Percentiles rank a stretch among this genome's conserved stretches.
Conservation (phyloP, 2,329 filamentous ascomycete genomes). For the Xylaria sp. region DNA sequence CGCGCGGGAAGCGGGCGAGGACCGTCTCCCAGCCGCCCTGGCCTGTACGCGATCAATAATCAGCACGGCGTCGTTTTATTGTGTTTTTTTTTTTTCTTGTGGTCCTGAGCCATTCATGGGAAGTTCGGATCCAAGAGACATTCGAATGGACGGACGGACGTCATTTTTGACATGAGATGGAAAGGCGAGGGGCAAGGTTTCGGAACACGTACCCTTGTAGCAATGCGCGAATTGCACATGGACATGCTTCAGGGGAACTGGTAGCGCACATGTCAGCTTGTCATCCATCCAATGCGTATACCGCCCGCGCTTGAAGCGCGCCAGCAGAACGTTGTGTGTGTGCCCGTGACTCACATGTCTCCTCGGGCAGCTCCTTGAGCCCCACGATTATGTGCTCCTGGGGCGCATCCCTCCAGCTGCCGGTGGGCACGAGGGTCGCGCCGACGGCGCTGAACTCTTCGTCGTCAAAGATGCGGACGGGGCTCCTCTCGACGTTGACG, state of each 20-base stretch:
- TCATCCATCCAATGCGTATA: conserved; percentile 4
- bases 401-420: conserved; percentile 69
- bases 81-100: too few relatives aligned
- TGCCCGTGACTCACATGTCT: conserved; percentile 55
- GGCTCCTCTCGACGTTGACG: conserved; percentile 68
- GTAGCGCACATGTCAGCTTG: conserved; percentile 1
- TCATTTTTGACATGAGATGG: too few relatives aligned
- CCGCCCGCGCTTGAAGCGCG: too few relatives aligned
- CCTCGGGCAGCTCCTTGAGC: conserved; percentile 76
- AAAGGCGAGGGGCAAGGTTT: too few relatives aligned
- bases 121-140: too few relatives aligned
- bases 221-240: conserved; percentile 74
- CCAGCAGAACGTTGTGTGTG: too few relatives aligned
- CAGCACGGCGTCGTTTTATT: too few relatives aligned
- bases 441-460: conserved; percentile 65
- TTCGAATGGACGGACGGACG: too few relatives aligned
- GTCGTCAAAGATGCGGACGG: conserved; percentile 68
- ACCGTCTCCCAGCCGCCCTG: conserved; percentile 80
- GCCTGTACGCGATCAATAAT: conserved; percentile 1
- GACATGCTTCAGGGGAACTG: conserved; percentile 70
- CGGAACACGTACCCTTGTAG: conserved; percentile 60
- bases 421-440: conserved; percentile 65
- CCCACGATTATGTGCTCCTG: conserved; percentile 72
- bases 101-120: too few relatives aligned
- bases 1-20: conserved; percentile 76